Evolutionary conservation across 2,329 filamentous ascomycete genomes (phyloP).

Genomic region (Aspergillus sp.): DNA sequence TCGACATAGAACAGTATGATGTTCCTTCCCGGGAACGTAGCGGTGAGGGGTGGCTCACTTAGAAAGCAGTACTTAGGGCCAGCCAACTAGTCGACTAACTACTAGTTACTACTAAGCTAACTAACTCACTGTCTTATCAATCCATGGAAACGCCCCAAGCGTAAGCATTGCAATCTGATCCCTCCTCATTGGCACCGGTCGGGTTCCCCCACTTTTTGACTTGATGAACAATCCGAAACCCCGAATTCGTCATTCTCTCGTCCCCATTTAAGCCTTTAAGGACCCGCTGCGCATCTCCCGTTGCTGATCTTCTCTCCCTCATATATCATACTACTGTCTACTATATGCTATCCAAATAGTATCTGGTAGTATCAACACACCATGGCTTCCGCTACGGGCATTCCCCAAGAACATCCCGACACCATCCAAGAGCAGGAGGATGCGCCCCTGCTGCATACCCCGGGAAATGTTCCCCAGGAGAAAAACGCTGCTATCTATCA

Average conservation of each 20-base stretch:
- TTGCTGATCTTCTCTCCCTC: no score
- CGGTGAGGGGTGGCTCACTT: no score
- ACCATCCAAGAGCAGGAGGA: slow-evolving; percentile 54
- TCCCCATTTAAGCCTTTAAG: slow-evolving; percentile 8
- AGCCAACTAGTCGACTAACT: no score
- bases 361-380: neutral
- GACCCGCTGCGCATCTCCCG: no score
- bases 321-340: no score
- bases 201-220: neutral
- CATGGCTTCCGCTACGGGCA: slow-evolving; percentile 71
- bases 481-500: slow-evolving; percentile 63
- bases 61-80: no score
- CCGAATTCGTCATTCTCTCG: slow-evolving; percentile 2
- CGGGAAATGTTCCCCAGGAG: slow-evolving; percentile 72
- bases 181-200: neutral
- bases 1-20: no score
- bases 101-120: no score
- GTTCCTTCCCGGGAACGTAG: no score
- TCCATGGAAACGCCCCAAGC: neutral
- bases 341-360: no score
- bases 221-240: neutral
- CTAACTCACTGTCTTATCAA: neutral
- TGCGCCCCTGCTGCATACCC: slow-evolving; percentile 69
- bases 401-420: slow-evolving; percentile 57
- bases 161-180: neutral